Base-by-base conservation (phyloP, 306 rosid species). In the Lathyrus tuberosus region DNA sequence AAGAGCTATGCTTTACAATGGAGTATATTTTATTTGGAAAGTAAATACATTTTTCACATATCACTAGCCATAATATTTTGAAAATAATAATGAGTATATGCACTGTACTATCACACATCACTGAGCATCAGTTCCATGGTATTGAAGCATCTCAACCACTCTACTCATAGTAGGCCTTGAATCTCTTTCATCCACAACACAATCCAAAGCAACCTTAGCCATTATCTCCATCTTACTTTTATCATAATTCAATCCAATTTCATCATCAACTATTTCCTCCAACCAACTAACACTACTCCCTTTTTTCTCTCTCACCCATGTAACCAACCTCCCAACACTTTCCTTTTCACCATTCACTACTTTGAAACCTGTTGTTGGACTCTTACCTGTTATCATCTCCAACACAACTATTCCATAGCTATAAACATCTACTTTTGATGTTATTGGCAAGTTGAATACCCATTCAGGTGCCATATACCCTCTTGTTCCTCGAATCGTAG, bases 161-260 rank as follows among this genome's bases (percentile, higher is more conserved):
- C 73, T 76, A 57, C 79, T 86, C 88, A 86, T 79, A 14, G 73
- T 75, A 5, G 88, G 87, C 58, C 91, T 79, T 49, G 47, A 70
- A 26, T 79, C 85, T 66, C 15, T 85, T 6, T 84, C 80, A 74
- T 84, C 85, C 18, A 68, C 61, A 0, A 79, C 74, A 62, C 91
- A 86, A 10, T 76, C 71, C 67, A 86, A 59, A 62, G 86, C 86
- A 4, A 84, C 77, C 14, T 1, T 40, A 3, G 63, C 61, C 33
- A 84, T 53, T 59, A 66, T 51, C 41, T 73, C 81, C 82, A 82
- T 71, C 76, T 69, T 78, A 0, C 16, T 46, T 16, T 22, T 51
- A 24, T 83, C 79, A 16, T 73, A 76, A 40, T 73, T 16, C 0
- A 56, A 65, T 59, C 54, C 73, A 28, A 86, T 49, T 2, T 40